phyloP scores from a whole-genome alignment of 169 alveolate genomes.

The Theileria equi region DNA sequence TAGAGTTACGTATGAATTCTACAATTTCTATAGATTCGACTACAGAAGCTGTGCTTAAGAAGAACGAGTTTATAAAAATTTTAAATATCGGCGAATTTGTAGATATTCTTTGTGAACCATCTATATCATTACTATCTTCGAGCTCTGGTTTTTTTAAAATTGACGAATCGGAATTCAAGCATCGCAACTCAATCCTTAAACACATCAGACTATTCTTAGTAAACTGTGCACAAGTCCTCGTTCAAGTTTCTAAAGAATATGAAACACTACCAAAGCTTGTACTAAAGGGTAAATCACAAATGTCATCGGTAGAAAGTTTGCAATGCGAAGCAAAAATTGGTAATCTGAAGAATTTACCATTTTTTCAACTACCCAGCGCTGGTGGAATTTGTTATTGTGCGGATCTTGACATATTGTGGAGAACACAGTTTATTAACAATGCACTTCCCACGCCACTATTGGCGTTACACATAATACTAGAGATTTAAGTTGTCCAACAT shows the following conservation, averaged over 20 bases:
- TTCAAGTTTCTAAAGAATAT: conserved; percentile 14
- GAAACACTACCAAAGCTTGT: conserved; percentile 40
- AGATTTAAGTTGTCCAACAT: neutral
- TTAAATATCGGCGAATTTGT: conserved; percentile 8
- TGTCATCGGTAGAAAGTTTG: conserved; percentile 36
- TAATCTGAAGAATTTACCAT: conserved; percentile 16
- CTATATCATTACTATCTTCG: conserved; percentile 6
- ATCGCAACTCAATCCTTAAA: conserved; percentile 10
- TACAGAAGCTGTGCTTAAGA: conserved; percentile 23
- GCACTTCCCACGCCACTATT: conserved; percentile 56
- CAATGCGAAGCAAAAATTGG: conserved; percentile 34
- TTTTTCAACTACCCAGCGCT: conserved; percentile 43
- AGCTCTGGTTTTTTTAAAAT: conserved; percentile 46
- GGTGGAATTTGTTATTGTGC: conserved; percentile 33
- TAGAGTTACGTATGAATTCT: conserved; percentile 10
- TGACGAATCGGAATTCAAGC: conserved; percentile 50
- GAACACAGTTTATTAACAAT: conserved; percentile 42
- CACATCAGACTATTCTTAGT: conserved; percentile 54
- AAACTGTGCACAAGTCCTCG: conserved; percentile 33
- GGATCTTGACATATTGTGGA: conserved; percentile 46
- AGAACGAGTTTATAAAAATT: conserved; percentile 36
- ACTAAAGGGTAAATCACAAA: conserved; percentile 8
- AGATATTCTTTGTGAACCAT: conserved; percentile 10
- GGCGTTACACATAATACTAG: conserved; percentile 30
- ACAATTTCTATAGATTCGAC: conserved; percentile 15